phyloP scores from a whole-genome alignment of 2,329 filamentous ascomycete species.

The Arthrobotrys pseudoclavata region DNA sequence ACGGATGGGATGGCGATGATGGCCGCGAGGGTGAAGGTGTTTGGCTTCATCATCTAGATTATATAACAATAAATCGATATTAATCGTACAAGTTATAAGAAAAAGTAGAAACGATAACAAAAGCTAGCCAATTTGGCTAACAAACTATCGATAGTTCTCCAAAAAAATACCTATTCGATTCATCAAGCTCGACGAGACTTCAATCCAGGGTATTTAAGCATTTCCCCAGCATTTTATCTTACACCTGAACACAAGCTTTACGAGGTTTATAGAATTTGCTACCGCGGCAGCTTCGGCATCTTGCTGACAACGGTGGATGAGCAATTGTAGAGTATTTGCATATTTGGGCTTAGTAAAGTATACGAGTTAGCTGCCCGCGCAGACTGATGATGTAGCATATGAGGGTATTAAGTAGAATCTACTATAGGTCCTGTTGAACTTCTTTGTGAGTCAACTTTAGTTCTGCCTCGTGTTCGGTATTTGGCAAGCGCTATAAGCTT shows the following conservation, averaged over 20 bases:
- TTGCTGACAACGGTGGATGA: not conserved
- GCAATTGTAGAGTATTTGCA: not conserved
- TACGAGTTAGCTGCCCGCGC: not conserved
- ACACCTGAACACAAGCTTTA: not conserved
- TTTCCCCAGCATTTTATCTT: not conserved
- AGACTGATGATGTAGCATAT: not conserved
- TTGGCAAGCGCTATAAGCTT: slow-evolving; percentile 12
- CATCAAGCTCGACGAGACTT: not conserved
- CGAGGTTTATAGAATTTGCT: not conserved
- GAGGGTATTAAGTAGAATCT: not conserved
- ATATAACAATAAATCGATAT: not conserved
- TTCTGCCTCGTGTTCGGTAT: not conserved
- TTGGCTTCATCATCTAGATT: slow-evolving; percentile 20
- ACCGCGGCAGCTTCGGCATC: slow-evolving; percentile 8
- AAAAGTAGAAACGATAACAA: not conserved
- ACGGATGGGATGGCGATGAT: slow-evolving; percentile 26
- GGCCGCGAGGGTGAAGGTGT: not conserved
- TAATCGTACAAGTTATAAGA: too few species aligned
- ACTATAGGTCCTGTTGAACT: not conserved
- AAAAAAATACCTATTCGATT: too few species aligned
- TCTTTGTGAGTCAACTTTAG: not conserved
- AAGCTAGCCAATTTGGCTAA: not conserved
- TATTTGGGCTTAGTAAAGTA: not conserved
- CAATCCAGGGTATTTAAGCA: slow-evolving; percentile 10
- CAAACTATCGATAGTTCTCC: not conserved